phyloP scores from a whole-genome alignment of 2,329 filamentous ascomycete species.

The Fusarium lateritium region DNA sequence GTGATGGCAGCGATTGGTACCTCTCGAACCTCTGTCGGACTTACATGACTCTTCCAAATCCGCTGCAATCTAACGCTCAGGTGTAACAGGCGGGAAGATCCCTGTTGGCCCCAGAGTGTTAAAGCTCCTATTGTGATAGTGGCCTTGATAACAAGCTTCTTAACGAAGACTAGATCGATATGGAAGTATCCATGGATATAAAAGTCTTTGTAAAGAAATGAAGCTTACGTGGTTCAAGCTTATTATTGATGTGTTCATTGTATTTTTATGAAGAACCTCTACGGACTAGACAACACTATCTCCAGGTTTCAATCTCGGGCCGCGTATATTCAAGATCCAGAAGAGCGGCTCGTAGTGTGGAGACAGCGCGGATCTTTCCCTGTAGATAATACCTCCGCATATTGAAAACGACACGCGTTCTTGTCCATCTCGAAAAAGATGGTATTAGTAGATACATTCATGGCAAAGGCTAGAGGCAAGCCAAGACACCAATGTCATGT shows the following conservation, averaged over 20 bases:
- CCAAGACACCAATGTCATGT: slow-evolving; percentile 42
- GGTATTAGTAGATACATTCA: background rate
- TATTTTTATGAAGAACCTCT: background rate
- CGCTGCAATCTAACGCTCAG: background rate
- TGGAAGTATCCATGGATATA: background rate
- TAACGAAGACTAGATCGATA: background rate
- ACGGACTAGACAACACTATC: background rate
- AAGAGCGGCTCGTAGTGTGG: slow-evolving; percentile 11
- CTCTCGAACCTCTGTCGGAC: slow-evolving; percentile 1
- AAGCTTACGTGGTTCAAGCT: slow-evolving; percentile 13
- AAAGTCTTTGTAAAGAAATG: background rate
- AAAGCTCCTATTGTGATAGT: background rate
- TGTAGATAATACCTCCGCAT: background rate
- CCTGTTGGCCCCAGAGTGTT: background rate
- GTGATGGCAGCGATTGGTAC: background rate
- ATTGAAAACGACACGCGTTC: slow-evolving; percentile 23
- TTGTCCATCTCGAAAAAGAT: slow-evolving; percentile 2
- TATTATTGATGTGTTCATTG: background rate
- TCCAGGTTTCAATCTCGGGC: slow-evolving; percentile 4
- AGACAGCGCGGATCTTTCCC: slow-evolving; percentile 16
- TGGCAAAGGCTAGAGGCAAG: slow-evolving; percentile 23
- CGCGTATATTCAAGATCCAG: slow-evolving; percentile 14
- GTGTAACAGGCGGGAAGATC: background rate
- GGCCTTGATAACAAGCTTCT: background rate
- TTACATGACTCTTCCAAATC: background rate